Evolutionary conservation across 345 rosid species (phyloP).

Genomic region (Zanthoxylum bungeanum): DNA sequence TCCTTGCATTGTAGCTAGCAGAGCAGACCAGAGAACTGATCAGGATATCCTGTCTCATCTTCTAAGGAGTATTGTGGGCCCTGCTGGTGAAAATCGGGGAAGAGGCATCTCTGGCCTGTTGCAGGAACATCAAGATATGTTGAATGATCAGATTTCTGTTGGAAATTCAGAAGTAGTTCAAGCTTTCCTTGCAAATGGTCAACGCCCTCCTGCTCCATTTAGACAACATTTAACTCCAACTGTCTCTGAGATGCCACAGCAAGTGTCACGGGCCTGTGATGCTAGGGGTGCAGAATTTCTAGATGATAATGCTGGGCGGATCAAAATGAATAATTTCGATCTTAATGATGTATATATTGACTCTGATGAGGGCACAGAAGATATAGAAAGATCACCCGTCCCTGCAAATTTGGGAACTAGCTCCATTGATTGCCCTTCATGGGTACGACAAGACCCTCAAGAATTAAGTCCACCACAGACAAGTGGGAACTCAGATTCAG

Average conservation of each 20-base stretch:
- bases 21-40: conserved; percentile 59
- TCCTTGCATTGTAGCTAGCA: conserved; percentile 57
- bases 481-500: conserved; percentile 95
- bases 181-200: conserved; percentile 49
- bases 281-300: conserved; percentile 35
- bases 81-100: conserved; percentile 52
- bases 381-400: conserved; percentile 67
- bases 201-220: conserved; percentile 37
- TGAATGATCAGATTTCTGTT: conserved; percentile 38
- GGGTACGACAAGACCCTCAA: conserved; percentile 74
- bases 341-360: conserved; percentile 83
- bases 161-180: conserved; percentile 48
- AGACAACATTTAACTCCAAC: conserved; percentile 39
- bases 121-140: conserved; percentile 55
- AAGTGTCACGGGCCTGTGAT: conserved; percentile 30
- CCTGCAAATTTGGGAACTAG: conserved; percentile 55
- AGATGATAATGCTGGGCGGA: conserved; percentile 43
- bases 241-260: conserved; percentile 38
- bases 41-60: conserved; percentile 81
- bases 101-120: conserved; percentile 60
- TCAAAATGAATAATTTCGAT: conserved; percentile 83
- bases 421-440: conserved; percentile 80
- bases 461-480: conserved; percentile 97
- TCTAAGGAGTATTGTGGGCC: conserved; percentile 70
- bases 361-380: conserved; percentile 78